Evolutionary conservation across 306 rosid genomes (phyloP).

Genomic region (Chamaecrista fasciculata): DNA sequence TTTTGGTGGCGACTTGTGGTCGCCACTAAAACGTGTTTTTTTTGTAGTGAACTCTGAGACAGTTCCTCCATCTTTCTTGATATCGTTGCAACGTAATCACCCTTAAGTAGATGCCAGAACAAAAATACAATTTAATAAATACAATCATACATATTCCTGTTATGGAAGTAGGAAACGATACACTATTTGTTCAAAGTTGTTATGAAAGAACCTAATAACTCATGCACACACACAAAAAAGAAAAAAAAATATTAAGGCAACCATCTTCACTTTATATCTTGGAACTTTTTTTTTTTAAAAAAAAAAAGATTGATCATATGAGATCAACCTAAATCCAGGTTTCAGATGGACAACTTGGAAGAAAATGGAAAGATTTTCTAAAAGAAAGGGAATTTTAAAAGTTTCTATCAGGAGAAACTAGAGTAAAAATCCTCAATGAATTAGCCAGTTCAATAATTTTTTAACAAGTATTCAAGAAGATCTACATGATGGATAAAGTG

Average conservation of each 20-base stretch:
- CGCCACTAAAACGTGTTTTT: too few species aligned
- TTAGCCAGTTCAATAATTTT: too few species aligned
- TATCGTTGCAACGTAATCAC: constrained; percentile 18
- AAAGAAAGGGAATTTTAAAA: neutral
- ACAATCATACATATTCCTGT: neutral
- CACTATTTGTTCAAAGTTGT: neutral
- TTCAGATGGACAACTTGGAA: too few species aligned
- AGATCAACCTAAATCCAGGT: neutral
- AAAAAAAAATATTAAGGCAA: too few species aligned
- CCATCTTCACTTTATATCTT: neutral
- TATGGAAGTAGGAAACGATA: too few species aligned
- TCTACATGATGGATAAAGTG: too few species aligned
- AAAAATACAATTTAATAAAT: neutral
- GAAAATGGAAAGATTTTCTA: neutral
- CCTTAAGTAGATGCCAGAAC: constrained; percentile 12
- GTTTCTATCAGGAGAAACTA: neutral
- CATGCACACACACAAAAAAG: too few species aligned
- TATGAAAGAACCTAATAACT: neutral
- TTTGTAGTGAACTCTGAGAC: neutral
- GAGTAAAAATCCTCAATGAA: too few species aligned
- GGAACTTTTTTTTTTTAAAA: neutral
- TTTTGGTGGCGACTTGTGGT: too few species aligned
- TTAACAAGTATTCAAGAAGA: too few species aligned
- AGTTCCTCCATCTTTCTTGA: neutral
- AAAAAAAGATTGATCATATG: neutral